Percentiles rank a stretch among this genome's conserved stretches.
Conservation (phyloP, 2,329 filamentous ascomycete genomes). For the Pezicula carpinea region DNA sequence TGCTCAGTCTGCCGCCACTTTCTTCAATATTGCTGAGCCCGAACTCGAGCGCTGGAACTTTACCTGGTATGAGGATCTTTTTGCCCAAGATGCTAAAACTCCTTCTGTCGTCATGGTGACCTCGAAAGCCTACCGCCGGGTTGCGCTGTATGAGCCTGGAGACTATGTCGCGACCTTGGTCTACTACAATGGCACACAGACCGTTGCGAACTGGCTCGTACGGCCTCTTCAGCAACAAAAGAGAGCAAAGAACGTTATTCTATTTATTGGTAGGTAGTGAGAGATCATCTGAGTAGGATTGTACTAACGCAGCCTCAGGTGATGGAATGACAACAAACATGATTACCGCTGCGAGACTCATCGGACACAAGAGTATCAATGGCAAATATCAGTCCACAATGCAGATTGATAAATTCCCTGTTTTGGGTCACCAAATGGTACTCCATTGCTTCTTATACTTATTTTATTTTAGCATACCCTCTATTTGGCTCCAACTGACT, state of each 20-base stretch:
- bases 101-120: constrained; percentile 75
- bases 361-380: constrained; percentile 79
- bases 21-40: constrained; percentile 67
- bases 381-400: constrained; percentile 75
- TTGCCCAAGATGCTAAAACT: constrained; percentile 65
- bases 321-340: constrained; percentile 71
- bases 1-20: constrained; percentile 53
- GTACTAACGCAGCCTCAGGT: no score
- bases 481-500: constrained; percentile 2
- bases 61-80: constrained; percentile 80
- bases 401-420: constrained; percentile 77
- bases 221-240: constrained; percentile 64
- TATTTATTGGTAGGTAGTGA: constrained; percentile 64
- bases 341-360: constrained; percentile 74
- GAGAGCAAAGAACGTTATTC: constrained; percentile 78
- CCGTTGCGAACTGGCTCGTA: constrained; percentile 72
- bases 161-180: constrained; percentile 71
- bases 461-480: not conserved
- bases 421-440: constrained; percentile 80
- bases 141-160: constrained; percentile 74
- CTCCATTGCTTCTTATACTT: not conserved
- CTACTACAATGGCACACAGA: constrained; percentile 70
- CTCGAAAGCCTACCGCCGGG: constrained; percentile 70
- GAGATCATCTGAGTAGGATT: not conserved
- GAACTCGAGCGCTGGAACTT: constrained; percentile 78